phyloP scores from a whole-genome alignment of 1,139 yeast genomes.

The Debaryomyces subglobosus region DNA sequence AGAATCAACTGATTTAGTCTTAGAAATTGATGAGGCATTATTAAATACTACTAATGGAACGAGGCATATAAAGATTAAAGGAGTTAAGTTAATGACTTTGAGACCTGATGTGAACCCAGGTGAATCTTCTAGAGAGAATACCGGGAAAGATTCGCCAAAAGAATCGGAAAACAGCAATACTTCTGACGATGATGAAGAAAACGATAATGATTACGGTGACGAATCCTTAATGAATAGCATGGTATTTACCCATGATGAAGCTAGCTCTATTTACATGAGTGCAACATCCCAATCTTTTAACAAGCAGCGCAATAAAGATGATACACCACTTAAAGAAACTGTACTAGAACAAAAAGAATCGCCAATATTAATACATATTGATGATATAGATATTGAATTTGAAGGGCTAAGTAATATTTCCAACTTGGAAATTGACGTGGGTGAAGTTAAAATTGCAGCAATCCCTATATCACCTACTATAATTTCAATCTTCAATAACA shows the following conservation, averaged over 20 bases:
- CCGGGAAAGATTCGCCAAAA: conserved; percentile 15
- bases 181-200: conserved; percentile 23
- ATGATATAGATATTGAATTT: conserved; percentile 44
- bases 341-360: conserved; percentile 12
- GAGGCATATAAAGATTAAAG: conserved; percentile 43
- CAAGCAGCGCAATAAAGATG: conserved; percentile 18
- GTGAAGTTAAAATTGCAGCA: conserved; percentile 45
- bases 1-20: conserved; percentile 49
- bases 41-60: conserved; percentile 52
- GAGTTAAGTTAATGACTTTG: conserved; percentile 38
- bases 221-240: conserved; percentile 59
- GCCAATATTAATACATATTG: conserved; percentile 34
- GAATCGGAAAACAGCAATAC: conserved; percentile 15
- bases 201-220: conserved; percentile 39
- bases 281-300: conserved; percentile 58
- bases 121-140: conserved; percentile 18
- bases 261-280: conserved; percentile 80
- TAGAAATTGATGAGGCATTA: conserved; percentile 43
- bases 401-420: conserved; percentile 54
- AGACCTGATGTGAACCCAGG: conserved; percentile 44
- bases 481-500: conserved; percentile 32
- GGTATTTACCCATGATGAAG: conserved; percentile 69
- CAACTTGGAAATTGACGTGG: conserved; percentile 51
- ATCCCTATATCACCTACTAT: conserved; percentile 41
- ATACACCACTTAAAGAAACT: conserved; percentile 13